Percentiles rank a stretch among this genome's conserved stretches.
Evolutionary conservation across 345 rosid genomes (phyloP).

Genomic region (Atalantia buxifolia): DNA sequence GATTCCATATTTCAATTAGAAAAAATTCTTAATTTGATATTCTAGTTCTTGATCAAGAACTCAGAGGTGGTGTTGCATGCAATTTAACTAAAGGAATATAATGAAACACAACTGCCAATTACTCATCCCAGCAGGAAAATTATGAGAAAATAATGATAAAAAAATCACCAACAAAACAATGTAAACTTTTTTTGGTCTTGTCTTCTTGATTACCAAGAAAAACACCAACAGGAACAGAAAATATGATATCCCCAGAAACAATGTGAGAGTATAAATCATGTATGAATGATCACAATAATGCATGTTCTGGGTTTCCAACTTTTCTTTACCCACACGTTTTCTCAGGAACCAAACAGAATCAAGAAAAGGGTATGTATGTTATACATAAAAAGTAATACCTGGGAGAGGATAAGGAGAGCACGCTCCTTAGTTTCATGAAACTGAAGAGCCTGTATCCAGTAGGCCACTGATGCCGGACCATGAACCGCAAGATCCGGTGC

Average conservation of each 20-base stretch:
- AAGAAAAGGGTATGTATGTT: not conserved
- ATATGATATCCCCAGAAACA: not conserved
- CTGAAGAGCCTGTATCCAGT: constrained; percentile 30
- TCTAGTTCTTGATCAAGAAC: constrained; percentile 3
- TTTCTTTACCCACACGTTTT: not conserved
- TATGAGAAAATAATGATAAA: not conserved
- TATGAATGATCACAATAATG: not conserved
- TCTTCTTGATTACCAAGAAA: not conserved
- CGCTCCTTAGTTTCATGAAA: constrained; percentile 9
- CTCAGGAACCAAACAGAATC: not conserved
- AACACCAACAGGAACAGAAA: not conserved
- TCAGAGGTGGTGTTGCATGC: not conserved
- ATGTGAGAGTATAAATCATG: too few species aligned
- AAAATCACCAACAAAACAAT: not conserved
- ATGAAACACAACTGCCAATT: not conserved
- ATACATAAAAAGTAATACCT: not conserved
- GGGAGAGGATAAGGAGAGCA: constrained; percentile 28
- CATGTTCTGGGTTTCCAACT: not conserved
- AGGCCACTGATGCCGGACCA: not conserved
- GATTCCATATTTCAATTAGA: not conserved
- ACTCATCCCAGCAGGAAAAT: not conserved
- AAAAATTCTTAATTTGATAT: not conserved
- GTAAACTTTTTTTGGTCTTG: not conserved
- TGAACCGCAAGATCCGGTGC: not conserved
- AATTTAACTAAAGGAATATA: not conserved